A percentile compares a stretch with the other conserved stretches of the same genome.
Conservation (phyloP, 78 protist species). For the Speleostelium caveatum region DNA sequence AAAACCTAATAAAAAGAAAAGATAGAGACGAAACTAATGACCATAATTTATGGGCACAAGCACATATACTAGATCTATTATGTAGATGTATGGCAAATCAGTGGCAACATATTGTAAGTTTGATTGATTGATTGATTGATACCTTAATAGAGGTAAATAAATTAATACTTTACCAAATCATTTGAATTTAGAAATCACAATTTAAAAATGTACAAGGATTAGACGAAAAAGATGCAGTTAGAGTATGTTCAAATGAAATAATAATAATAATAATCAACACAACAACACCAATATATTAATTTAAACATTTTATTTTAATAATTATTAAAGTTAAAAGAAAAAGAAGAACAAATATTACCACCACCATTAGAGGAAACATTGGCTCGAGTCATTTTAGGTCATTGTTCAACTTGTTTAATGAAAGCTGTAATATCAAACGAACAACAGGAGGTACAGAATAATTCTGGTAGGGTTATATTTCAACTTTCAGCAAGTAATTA, state of each 20-base stretch:
- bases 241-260: conserved; percentile 2
- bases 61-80: conserved; percentile 46
- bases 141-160: not conserved
- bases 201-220: conserved; percentile 78
- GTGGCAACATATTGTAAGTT: conserved; percentile 82
- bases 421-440: not conserved
- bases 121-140: not conserved
- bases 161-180: not conserved
- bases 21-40: conserved; percentile 58
- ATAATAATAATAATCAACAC: not conserved
- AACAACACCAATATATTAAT: not conserved
- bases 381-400: conserved; percentile 26
- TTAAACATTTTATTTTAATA: no score
- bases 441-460: conserved; percentile 21
- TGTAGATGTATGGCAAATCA: conserved; percentile 75
- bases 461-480: conserved; percentile 67
- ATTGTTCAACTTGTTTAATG: conserved; percentile 50
- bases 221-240: conserved; percentile 76
- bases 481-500: conserved; percentile 77
- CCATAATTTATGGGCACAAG: conserved; percentile 75
- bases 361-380: conserved; percentile 75
- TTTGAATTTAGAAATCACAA: conserved; percentile 43
- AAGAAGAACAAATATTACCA: conserved; percentile 78
- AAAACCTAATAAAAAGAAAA: conserved; percentile 45
- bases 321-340: conserved; percentile 36